A percentile compares a stretch with the other conserved stretches of the same genome.
Conservation (phyloP, 2,329 filamentous ascomycete species). For the Byssothecium circinans region DNA sequence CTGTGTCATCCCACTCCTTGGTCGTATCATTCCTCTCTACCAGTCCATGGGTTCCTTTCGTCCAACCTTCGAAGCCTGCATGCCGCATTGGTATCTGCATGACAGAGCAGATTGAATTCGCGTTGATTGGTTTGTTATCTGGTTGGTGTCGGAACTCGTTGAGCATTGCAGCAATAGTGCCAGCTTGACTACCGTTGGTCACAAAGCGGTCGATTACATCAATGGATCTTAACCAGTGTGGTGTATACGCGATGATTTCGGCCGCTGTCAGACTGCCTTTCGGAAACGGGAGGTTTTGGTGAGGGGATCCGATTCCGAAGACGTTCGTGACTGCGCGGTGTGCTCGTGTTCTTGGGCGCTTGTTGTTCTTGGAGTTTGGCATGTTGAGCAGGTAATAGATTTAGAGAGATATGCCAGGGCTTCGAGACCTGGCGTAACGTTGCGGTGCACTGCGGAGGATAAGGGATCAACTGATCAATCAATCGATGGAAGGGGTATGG, state of each 20-base stretch:
- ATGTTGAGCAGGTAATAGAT: too few species aligned
- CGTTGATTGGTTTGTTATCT: background rate
- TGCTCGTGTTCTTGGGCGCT: background rate
- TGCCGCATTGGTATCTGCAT: slow-evolving; percentile 8
- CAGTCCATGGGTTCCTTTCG: slow-evolving; percentile 10
- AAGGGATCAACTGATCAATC: too few species aligned
- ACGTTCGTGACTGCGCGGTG: slow-evolving; percentile 21
- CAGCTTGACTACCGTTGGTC: slow-evolving; percentile 18
- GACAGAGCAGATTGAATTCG: slow-evolving; percentile 7
- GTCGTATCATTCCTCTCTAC: slow-evolving; percentile 16
- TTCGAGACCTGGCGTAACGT: too few species aligned
- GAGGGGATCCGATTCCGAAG: slow-evolving; percentile 21
- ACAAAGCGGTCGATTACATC: slow-evolving; percentile 27
- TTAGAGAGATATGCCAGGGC: too few species aligned
- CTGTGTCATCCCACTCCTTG: slow-evolving; percentile 10
- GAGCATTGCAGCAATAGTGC: slow-evolving; percentile 2
- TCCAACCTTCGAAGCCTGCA: slow-evolving; percentile 21
- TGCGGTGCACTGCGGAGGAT: too few species aligned
- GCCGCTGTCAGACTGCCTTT: slow-evolving; percentile 18
- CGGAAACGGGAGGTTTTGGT: slow-evolving; percentile 18
- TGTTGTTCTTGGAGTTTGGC: too few species aligned
- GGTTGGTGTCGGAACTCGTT: background rate
- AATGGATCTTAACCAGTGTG: slow-evolving; percentile 21
- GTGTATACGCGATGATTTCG: slow-evolving; percentile 28
- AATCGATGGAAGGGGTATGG: too few species aligned